A percentile compares a stretch with the other conserved stretches of the same genome.
phyloP scores from a whole-genome alignment of 2,329 filamentous ascomycete genomes.

The Lachnellula subtilissima region DNA sequence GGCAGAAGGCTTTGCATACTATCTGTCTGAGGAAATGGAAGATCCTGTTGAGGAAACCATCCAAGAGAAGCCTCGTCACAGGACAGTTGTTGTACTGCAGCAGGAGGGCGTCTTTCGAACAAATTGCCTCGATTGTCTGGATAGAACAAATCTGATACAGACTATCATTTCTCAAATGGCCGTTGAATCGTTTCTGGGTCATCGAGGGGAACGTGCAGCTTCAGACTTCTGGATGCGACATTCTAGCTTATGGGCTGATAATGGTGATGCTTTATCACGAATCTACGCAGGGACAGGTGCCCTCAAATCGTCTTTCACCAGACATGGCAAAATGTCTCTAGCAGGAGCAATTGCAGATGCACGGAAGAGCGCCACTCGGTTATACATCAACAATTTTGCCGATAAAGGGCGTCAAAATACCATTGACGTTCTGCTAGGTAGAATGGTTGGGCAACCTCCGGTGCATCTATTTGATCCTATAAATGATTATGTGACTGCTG shows the following conservation, averaged over 20 bases:
- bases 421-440: slow-evolving; percentile 86
- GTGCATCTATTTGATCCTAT: slow-evolving; percentile 91
- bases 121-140: slow-evolving; percentile 93
- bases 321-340: slow-evolving; percentile 91
- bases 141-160: slow-evolving; percentile 93
- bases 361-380: slow-evolving; percentile 84
- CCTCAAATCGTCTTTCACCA: slow-evolving; percentile 90
- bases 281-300: slow-evolving; percentile 97
- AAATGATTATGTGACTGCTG: slow-evolving; percentile 79
- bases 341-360: slow-evolving; percentile 93
- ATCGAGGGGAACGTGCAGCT: slow-evolving; percentile 62
- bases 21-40: slow-evolving; percentile 66
- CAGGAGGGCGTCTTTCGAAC: slow-evolving; percentile 95
- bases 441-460: slow-evolving; percentile 74
- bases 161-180: slow-evolving; percentile 94
- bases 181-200: slow-evolving; percentile 74
- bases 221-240: slow-evolving; percentile 90
- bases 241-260: slow-evolving; percentile 93
- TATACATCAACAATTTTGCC: slow-evolving; percentile 97
- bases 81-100: slow-evolving; percentile 67
- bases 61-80: slow-evolving; percentile 34
- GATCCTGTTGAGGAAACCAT: slow-evolving; percentile 35
- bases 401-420: slow-evolving; percentile 91
- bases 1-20: slow-evolving; percentile 88
- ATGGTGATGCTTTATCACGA: slow-evolving; percentile 86